Base-by-base conservation (phyloP, 2,329 filamentous ascomycete genomes). In the Rosellinia necatrix region DNA sequence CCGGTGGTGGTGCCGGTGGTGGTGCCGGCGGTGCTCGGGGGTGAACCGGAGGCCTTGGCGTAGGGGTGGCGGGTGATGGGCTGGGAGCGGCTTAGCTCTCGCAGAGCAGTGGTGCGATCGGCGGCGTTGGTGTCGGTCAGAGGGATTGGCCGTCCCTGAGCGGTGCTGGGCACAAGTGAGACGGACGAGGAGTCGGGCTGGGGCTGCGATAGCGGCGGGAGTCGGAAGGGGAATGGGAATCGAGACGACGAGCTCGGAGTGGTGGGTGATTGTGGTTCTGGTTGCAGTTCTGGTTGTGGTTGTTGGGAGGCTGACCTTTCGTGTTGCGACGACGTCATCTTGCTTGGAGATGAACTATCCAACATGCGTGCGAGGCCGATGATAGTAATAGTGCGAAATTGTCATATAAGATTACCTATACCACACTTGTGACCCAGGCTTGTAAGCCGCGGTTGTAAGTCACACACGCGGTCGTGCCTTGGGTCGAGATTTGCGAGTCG, bases 41-140 rank as follows among this genome's bases (percentile, higher is more conserved):
- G 52, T 21, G 56, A 48, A 15, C 43, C 79, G 10, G 79, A 78
- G 21, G 81, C 81, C 69, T 83, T 81, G 56, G 80, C 74, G 19
- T 44, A 48, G 12, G 52, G 79, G 67, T 81, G 82, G 40, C 79
- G 78, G 12, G 60, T 54, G 47, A 79, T 82, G 5, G 82, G 81
- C 55, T 82, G 83, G 63, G 79, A 80, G 65, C 73, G 78, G 70
- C 83, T 86, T 58, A 86, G 75, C 68, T 85, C 81, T 51, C 83
- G 81, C 48, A 87, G 73, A 42, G 83, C 82, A 15, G 80, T 81
- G n/a, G 82, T 85, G 59, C 81, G 79, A 65, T 83, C 75, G 42
- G 82, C 77, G 48, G 80, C 77, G 3, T 80, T 83, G 58, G 75
- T 77, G 70, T 82, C 77, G 70, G 85, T 81, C 49, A 86, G 73